Evolutionary conservation across 495 filamentous ascomycete species (phyloP).

Genomic region (Lepraria neglecta): DNA sequence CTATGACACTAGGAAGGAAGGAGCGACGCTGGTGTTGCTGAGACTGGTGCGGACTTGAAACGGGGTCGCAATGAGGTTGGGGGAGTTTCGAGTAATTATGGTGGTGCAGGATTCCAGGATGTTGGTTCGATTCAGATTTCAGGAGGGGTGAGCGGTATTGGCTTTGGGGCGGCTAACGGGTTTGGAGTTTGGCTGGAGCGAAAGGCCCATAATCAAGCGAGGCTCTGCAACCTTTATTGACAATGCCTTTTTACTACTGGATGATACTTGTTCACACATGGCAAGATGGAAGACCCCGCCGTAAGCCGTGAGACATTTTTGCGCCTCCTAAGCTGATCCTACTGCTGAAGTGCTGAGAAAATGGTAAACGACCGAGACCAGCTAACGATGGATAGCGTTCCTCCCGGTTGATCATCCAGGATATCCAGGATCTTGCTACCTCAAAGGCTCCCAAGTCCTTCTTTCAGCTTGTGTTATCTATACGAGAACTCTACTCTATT

Average conservation of each 20-base stretch:
- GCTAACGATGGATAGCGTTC: slow-evolving; percentile 2
- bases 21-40: neutral
- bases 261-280: neutral
- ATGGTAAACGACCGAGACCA: slow-evolving; percentile 3
- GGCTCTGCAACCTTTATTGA: neutral
- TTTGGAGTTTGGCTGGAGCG: neutral
- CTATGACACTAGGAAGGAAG: neutral
- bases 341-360: neutral
- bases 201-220: slow-evolving; percentile 1
- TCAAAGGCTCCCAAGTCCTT: neutral
- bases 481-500: slow-evolving; percentile 9
- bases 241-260: neutral
- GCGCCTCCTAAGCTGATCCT: slow-evolving; percentile 4
- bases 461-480: neutral
- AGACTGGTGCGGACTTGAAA: slow-evolving; percentile 19
- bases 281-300: neutral
- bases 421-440: neutral
- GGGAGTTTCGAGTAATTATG: slow-evolving; percentile 8
- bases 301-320: slow-evolving; percentile 2
- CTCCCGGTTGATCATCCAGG: neutral
- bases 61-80: slow-evolving; percentile 7
- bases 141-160: slow-evolving; percentile 13
- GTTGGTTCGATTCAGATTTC: slow-evolving; percentile 13
- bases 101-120: slow-evolving; percentile 7
- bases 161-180: slow-evolving; percentile 16